A percentile compares a stretch with the other conserved stretches of the same genome.
Evolutionary conservation across 2,329 filamentous ascomycete species (phyloP).

Genomic region (Colletotrichum spaethianum): DNA sequence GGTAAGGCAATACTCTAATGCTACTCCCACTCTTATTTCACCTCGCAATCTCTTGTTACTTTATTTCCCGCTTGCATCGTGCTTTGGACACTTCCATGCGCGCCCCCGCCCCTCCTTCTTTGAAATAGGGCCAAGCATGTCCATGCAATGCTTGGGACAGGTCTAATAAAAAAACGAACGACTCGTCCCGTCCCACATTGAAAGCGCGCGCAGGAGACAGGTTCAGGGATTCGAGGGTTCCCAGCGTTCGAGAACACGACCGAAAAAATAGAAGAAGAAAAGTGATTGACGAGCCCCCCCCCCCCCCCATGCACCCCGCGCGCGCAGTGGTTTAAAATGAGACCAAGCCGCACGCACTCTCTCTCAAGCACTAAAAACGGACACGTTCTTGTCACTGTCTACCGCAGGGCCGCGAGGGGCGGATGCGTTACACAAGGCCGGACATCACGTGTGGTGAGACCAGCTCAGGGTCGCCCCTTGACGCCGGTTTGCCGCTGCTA

Average conservation of each 20-base stretch:
- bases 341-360: neutral
- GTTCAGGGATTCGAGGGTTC: slow-evolving; percentile 22
- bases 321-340: slow-evolving; percentile 3
- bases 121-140: neutral
- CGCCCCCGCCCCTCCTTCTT: no score
- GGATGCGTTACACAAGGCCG: slow-evolving; percentile 10
- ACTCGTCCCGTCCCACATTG: slow-evolving; percentile 23
- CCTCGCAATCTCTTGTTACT: neutral
- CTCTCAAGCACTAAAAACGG: no score
- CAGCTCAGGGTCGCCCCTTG: neutral
- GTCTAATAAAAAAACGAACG: slow-evolving; percentile 6
- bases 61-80: neutral
- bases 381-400: neutral
- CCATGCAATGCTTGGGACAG: neutral
- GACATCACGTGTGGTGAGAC: slow-evolving; percentile 28
- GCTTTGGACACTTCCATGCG: neutral
- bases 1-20: slow-evolving; percentile 20
- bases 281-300: neutral
- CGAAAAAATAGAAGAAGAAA: neutral
- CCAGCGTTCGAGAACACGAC: slow-evolving; percentile 5
- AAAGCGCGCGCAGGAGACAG: neutral
- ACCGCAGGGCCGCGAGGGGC: neutral
- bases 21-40: slow-evolving; percentile 21
- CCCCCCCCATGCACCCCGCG: slow-evolving; percentile 22
- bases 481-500: neutral